Conservation (phyloP, 73 alveolate species). For the Uronychia binucleata region DNA sequence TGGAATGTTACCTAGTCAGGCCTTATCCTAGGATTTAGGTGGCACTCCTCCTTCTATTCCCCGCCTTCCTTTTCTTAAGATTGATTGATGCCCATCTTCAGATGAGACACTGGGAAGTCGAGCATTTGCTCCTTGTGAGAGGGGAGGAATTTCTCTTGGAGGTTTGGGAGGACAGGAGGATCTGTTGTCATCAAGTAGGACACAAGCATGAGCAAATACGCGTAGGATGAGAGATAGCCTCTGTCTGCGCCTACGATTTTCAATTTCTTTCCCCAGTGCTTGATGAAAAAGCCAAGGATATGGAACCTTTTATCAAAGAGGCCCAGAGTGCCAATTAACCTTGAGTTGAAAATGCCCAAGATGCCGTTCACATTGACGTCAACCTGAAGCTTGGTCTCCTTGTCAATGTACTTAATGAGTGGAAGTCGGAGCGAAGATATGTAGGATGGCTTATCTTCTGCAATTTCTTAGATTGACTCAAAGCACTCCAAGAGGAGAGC, state of each 20-base stretch:
- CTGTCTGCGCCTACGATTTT: constrained; percentile 72
- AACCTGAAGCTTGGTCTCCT: constrained; percentile 63
- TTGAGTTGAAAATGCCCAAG: constrained; percentile 75
- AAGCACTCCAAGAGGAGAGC: constrained; percentile 1
- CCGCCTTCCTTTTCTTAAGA: too few relatives aligned
- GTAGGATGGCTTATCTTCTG: not conserved
- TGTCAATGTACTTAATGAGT: constrained; percentile 67
- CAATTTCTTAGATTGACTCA: constrained; percentile 5
- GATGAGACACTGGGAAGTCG: not conserved
- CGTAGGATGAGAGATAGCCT: constrained; percentile 76
- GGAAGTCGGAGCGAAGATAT: constrained; percentile 56
- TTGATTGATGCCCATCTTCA: not conserved
- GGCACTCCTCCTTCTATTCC: not conserved
- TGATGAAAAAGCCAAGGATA: constrained; percentile 68
- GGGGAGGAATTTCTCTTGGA: constrained; percentile 15
- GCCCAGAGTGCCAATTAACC: constrained; percentile 65
- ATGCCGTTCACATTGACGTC: constrained; percentile 79
- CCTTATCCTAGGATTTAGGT: not conserved
- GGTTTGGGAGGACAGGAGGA: constrained; percentile 53
- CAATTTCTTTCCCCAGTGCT: constrained; percentile 80
- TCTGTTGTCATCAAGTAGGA: constrained; percentile 61
- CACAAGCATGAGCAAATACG: constrained; percentile 68
- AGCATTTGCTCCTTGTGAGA: not conserved
- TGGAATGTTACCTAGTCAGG: not conserved
- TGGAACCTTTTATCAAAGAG: constrained; percentile 80